Evolutionary conservation across 2,329 filamentous ascomycete species (phyloP).

Genomic region (Pseudocercospora cruenta): DNA sequence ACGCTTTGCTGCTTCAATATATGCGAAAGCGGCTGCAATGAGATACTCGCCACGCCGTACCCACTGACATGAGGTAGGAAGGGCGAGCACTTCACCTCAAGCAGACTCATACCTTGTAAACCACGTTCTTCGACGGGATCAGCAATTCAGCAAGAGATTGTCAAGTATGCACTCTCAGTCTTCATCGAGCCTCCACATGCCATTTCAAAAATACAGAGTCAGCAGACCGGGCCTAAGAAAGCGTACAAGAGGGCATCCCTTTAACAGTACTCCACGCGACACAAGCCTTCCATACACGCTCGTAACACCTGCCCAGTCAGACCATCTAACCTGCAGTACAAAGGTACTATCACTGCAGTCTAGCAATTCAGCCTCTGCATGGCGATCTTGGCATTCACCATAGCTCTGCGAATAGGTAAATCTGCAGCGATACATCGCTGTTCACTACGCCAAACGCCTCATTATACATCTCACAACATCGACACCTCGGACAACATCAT

Average conservation of each 20-base stretch:
- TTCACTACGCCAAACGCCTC: neutral
- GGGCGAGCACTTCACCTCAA: neutral
- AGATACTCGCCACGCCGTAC: no score
- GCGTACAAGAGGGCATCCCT: neutral
- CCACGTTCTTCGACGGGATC: neutral
- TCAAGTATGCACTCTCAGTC: neutral
- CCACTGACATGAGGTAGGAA: neutral
- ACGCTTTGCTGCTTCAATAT: neutral
- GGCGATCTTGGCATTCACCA: neutral
- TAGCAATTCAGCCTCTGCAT: neutral
- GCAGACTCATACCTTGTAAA: neutral
- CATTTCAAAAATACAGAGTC: neutral
- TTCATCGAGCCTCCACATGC: neutral
- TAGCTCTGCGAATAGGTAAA: neutral
- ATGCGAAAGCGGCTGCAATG: no score
- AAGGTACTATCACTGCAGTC: neutral
- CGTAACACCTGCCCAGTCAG: neutral
- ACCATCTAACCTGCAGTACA: neutral
- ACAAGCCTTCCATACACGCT: neutral
- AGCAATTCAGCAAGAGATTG: neutral
- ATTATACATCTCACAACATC: neutral
- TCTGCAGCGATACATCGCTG: neutral
- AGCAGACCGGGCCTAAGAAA: no score
- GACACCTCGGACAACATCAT: neutral
- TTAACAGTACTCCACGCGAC: neutral